Percentiles rank a stretch among this genome's conserved stretches.
These are phyloP conservation scores for Pyrenophora tritici-repentis DNA, from an alignment of 2,329 filamentous ascomycete species.

Conservation along the genomic window DNA sequence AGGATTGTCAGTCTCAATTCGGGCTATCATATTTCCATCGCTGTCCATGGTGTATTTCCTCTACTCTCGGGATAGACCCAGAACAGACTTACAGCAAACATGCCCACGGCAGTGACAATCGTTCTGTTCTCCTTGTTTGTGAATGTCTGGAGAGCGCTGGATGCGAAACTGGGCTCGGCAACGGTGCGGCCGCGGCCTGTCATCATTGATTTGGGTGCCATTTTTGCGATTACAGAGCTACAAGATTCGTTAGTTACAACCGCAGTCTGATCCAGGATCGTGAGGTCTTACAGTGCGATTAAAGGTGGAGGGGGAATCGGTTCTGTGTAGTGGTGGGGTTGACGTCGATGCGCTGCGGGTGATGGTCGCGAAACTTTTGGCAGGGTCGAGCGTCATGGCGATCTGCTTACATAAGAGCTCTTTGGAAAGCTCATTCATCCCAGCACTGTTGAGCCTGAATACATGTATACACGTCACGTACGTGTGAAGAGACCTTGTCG, in stretches of 20 bases:
- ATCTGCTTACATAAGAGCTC: conserved; percentile 1
- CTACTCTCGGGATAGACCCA: neutral
- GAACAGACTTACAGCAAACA: conserved; percentile 56
- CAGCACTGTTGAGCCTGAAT: too few relatives aligned
- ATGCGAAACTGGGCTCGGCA: conserved; percentile 48
- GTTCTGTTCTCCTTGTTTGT: conserved; percentile 56
- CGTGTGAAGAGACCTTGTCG: too few relatives aligned
- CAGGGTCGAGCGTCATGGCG: conserved; percentile 17
- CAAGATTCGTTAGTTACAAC: neutral
- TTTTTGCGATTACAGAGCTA: conserved; percentile 15
- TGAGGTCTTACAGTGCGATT: conserved; percentile 8
- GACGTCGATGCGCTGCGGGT: conserved; percentile 18
- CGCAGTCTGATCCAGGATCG: neutral
- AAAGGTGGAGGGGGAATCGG: neutral
- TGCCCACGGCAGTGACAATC: conserved; percentile 53
- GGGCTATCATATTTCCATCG: too few relatives aligned
- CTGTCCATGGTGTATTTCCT: neutral
- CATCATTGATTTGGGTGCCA: conserved; percentile 40
- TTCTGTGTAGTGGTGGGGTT: conserved; percentile 10
- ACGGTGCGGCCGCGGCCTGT: conserved; percentile 32
- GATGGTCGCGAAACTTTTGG: conserved; percentile 36
- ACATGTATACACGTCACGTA: too few relatives aligned
- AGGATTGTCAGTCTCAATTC: conserved; percentile 27
- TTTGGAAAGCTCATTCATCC: too few relatives aligned
- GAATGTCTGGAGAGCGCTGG: conserved; percentile 48